Evolutionary conservation across 2,329 filamentous ascomycete genomes (phyloP).

Genomic region (Aspergillus pseudoviridinutans): DNA sequence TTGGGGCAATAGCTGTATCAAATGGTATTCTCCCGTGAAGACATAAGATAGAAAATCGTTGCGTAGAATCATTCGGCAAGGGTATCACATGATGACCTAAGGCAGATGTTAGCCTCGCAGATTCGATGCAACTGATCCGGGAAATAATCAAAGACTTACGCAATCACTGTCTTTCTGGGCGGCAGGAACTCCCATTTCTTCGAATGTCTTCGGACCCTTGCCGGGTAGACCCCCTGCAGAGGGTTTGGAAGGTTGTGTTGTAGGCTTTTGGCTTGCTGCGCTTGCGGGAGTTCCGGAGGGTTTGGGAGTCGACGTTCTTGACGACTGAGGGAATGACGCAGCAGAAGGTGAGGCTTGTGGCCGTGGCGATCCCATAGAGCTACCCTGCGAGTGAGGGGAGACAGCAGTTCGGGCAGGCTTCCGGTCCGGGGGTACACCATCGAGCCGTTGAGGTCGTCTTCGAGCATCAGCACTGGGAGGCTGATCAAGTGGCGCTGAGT

Average conservation of each 20-base stretch:
- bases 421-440: conserved; percentile 25
- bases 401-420: conserved; percentile 31
- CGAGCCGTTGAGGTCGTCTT: conserved; percentile 28
- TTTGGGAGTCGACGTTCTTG: conserved; percentile 37
- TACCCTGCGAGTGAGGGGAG: conserved; percentile 18
- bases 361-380: conserved; percentile 22
- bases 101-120: conserved; percentile 10
- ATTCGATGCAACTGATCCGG: not conserved
- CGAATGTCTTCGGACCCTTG: conserved; percentile 91
- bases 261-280: conserved; percentile 36
- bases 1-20: not conserved
- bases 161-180: conserved; percentile 84
- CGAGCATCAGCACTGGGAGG: conserved; percentile 27
- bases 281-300: conserved; percentile 22
- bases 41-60: conserved; percentile 15
- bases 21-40: conserved; percentile 10
- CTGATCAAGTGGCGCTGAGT: conserved; percentile 43
- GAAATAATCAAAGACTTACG: conserved; percentile 52
- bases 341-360: conserved; percentile 27
- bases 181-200: conserved; percentile 93
- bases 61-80: conserved; percentile 12
- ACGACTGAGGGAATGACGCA: conserved; percentile 29
- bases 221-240: conserved; percentile 43
- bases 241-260: conserved; percentile 24
- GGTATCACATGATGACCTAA: conserved; percentile 43